phyloP scores from a whole-genome alignment of 305 asterid species.

The Fraxinus paxiana region DNA sequence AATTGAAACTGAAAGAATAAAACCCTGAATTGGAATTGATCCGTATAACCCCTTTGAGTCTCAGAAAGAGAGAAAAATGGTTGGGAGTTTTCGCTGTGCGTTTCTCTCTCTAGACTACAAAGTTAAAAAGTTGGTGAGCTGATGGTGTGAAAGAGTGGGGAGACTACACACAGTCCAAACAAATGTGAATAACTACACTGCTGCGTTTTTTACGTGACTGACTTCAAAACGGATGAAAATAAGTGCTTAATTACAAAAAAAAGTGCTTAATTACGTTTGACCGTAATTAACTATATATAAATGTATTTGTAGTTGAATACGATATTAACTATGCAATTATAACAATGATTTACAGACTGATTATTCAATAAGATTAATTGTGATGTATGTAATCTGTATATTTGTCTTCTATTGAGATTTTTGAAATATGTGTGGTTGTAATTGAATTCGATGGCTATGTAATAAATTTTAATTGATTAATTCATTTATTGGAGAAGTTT shows the following conservation, averaged over 20 bases:
- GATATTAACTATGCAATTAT: not conserved
- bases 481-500: not conserved
- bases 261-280: not conserved
- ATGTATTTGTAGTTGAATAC: not conserved
- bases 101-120: slow-evolving; percentile 40
- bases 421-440: not conserved
- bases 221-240: not conserved
- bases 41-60: slow-evolving; percentile 28
- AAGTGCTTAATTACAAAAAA: not conserved
- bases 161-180: slow-evolving; percentile 30
- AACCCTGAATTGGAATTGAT: slow-evolving; percentile 26
- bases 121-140: slow-evolving; percentile 24
- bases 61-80: slow-evolving; percentile 19
- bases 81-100: slow-evolving; percentile 20
- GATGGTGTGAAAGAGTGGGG: slow-evolving; percentile 39
- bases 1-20: not conserved
- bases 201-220: slow-evolving; percentile 33
- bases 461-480: not conserved
- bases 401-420: not conserved
- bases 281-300: not conserved
- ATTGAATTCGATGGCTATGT: not conserved
- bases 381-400: not conserved
- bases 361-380: not conserved
- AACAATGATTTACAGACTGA: not conserved
- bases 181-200: slow-evolving; percentile 17